phyloP scores from a whole-genome alignment of 169 alveolate genomes.

The Cryptosporidium sp. region DNA sequence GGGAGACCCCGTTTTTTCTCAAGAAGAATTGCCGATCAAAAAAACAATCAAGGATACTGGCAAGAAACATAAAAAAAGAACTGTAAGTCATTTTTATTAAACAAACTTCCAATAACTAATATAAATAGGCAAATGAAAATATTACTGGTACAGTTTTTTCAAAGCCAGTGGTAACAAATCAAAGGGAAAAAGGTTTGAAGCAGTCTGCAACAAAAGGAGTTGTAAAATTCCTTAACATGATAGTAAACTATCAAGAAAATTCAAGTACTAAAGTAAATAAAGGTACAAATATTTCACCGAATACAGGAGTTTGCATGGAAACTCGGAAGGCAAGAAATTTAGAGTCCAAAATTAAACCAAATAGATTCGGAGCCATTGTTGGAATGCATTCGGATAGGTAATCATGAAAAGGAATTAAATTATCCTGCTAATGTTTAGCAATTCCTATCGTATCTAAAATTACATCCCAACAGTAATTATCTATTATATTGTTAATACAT shows the following conservation, averaged over 20 bases:
- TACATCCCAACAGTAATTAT: conserved; percentile 55
- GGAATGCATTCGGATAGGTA: neutral
- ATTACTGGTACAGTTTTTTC: neutral
- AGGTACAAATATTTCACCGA: too few relatives aligned
- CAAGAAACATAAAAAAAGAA: neutral
- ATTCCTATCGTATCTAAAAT: neutral
- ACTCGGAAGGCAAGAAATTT: neutral
- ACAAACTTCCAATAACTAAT: neutral
- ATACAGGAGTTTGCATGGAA: neutral
- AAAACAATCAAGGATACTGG: neutral
- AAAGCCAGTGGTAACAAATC: conserved; percentile 2
- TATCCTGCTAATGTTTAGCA: neutral
- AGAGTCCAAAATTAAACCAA: conserved; percentile 3
- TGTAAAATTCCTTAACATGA: conserved; percentile 55
- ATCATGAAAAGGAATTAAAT: neutral
- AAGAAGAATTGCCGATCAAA: neutral
- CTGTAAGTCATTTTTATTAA: neutral
- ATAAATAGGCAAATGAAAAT: neutral
- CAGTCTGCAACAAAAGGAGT: conserved; percentile 58
- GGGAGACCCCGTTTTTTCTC: conserved; percentile 56
- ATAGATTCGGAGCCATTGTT: conserved; percentile 47
- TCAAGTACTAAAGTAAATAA: neutral
- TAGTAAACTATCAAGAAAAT: conserved; percentile 38
- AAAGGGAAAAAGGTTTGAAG: conserved; percentile 28
- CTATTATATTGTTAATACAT: conserved; percentile 1